Base-by-base conservation (phyloP, 768 basidiomycete species). In the Psilocybe azurescens region DNA sequence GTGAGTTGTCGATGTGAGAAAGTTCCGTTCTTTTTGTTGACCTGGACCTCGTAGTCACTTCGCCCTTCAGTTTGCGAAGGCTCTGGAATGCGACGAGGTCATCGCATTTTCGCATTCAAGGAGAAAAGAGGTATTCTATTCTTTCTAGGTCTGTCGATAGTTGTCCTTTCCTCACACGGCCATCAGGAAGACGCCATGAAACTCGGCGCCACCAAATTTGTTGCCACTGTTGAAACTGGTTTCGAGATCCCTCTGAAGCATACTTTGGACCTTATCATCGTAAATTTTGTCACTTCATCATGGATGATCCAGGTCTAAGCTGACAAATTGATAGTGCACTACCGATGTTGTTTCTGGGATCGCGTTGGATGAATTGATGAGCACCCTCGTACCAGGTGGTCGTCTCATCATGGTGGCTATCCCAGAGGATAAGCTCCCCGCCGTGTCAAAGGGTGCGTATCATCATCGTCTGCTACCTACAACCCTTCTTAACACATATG, bases 401-500 rank as follows among this genome's bases (percentile, higher is more conserved):
- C 75, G 78, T n/a, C 77, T 87, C 66, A 78, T 88, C 60, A 81
- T 81, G 68, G 87, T 88, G 50, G 84, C 84, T 49, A 69, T 87
- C 38, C 86, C 86, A 8, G 83, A 86, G 54, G 76, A 80, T 11
- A 73, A 77, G 30, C 72, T 85, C 14, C 80, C 82, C 2, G 67
- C 74, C 24, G 68, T 73, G 28, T 70, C 77, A 1, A 57, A 16
- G 3, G 62, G 76, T 74, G 62, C 11, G 67, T 59, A 30, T n/a
- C 44, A 18, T 54, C 69, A 78, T 59, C 70, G 70, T n/a, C 61
- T 56, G 5, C 72, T 68, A 55, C 73, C 9, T 10, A 29, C 5
- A 46, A 24, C 8, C 28, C 59, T 36, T 2, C 13, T 36, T 59
- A 36, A 56, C 29, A 7, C 14, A 5, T 33, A 20, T 29, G 1